Evolutionary conservation across 176 grass and related monocot genomes (phyloP), one percentile per base, ranked within the genome.

Genomic region (Oryza meridionalis): DNA sequence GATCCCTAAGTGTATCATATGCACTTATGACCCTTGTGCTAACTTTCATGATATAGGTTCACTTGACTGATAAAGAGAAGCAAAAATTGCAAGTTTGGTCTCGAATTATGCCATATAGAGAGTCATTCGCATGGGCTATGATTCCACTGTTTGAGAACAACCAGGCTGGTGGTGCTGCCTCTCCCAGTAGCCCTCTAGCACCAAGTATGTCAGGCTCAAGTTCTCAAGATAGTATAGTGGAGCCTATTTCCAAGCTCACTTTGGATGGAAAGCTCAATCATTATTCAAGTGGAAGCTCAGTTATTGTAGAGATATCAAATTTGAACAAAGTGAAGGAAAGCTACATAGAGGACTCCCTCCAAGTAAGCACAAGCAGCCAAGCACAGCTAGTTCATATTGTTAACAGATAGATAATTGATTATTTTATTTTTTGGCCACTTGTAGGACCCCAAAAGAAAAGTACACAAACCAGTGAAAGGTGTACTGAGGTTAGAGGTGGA

Each of bases 31-130:
- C 15, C 81, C 45, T 84, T 87, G 68, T 31, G 49, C 32, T 89
- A 67, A 53, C 84, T 85, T 77, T 59, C 87, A 75, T 91, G 72
- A 29, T 63, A 29, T 63, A 99, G 96, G 91, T 90, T 79, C 91
- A 96, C 69, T 91, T 99, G 79, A 88, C 86, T 76, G 96, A 99
- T 40, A 96, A 91, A 89, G 96, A 99, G 85, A 99, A 91, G 79
- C 96, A 99, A 73, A 99, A 96, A 63, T 91, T 99, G 21, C 96
- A 99, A 90, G 90, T 99, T 65, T 99, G 96, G 96, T 99, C 93
- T 80, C 88, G 85, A 72, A 87, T 99, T 66, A 92, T 99, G 91
- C 89, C 93, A 70, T 94, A 92, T 29, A 90, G 84, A 94, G 93
- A 99, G 72, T 86, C 96, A 27, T 99, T 99, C 88, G 96, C 93